These are phyloP conservation scores for Cyphellophora attinorum DNA, from an alignment of 2,329 filamentous ascomycete species.

Conservation along the genomic window DNA sequence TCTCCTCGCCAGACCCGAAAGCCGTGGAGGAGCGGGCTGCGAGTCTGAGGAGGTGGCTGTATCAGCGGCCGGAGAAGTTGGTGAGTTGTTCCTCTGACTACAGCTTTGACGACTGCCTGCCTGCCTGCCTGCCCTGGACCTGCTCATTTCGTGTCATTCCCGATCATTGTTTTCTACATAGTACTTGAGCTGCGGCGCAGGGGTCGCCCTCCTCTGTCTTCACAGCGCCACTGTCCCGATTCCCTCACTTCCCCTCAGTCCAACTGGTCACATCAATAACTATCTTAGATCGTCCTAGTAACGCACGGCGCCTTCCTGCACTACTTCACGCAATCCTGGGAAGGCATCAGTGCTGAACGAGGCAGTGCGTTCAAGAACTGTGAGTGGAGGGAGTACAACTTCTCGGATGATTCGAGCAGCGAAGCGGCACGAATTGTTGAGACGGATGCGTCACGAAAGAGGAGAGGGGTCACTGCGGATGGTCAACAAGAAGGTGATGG, in stretches of 20 bases:
- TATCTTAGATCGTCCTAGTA: slow-evolving; percentile 58
- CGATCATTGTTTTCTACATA: too few species aligned
- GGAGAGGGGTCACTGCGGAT: too few species aligned
- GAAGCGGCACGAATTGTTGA: neutral
- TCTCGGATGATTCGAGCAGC: slow-evolving; percentile 23
- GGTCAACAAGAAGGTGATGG: too few species aligned
- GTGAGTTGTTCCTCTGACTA: too few species aligned
- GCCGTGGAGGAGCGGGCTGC: neutral
- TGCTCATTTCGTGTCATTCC: too few species aligned
- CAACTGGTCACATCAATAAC: slow-evolving; percentile 47
- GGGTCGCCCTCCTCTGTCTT: slow-evolving; percentile 50
- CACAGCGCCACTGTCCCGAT: slow-evolving; percentile 52
- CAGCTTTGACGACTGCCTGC: too few species aligned
- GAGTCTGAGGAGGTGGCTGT: neutral
- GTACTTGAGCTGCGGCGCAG: slow-evolving; percentile 35
- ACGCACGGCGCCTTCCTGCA: slow-evolving; percentile 77
- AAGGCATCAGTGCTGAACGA: slow-evolving; percentile 33
- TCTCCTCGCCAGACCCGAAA: neutral
- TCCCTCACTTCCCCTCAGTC: slow-evolving; percentile 45
- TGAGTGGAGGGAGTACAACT: slow-evolving; percentile 59
- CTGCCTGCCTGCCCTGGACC: too few species aligned
- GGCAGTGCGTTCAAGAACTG: slow-evolving; percentile 62
- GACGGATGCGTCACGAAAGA: too few species aligned
- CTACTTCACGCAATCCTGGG: slow-evolving; percentile 73
- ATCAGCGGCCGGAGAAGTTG: neutral